Conservation (phyloP, 139 green algal genomes). For the Spirogloea muscicola region DNA sequence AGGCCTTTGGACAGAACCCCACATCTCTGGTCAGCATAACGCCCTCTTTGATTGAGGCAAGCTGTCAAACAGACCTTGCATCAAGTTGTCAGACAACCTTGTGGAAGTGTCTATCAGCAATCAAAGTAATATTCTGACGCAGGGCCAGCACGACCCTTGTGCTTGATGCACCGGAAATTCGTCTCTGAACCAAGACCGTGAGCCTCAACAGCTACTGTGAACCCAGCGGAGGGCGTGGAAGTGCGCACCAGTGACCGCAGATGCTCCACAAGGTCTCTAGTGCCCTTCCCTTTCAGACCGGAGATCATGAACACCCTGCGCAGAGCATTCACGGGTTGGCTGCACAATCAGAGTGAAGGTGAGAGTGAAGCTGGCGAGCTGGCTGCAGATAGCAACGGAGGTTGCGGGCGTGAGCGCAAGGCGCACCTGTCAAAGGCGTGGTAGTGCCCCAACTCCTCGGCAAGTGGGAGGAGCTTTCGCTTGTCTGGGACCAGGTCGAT, state of each 20-base stretch:
- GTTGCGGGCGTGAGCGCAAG: too few relatives aligned
- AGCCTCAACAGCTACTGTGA: too few relatives aligned
- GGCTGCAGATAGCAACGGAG: too few relatives aligned
- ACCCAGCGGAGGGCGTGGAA: too few relatives aligned
- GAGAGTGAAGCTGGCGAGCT: too few relatives aligned
- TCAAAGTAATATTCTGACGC: neutral
- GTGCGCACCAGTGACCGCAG: neutral
- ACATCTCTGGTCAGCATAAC: neutral
- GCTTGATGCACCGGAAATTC: too few relatives aligned
- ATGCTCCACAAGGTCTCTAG: constrained; percentile 19
- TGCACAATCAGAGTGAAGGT: too few relatives aligned
- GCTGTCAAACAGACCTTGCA: neutral
- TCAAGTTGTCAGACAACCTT: neutral
- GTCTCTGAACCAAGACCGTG: too few relatives aligned
- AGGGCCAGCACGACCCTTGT: too few relatives aligned
- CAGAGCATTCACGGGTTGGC: too few relatives aligned
- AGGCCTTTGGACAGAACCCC: neutral
- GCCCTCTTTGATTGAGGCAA: neutral
- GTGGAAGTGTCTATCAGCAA: neutral
- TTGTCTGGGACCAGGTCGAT: constrained; percentile 37
- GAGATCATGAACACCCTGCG: constrained; percentile 46
- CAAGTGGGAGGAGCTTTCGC: constrained; percentile 16
- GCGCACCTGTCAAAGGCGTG: constrained; percentile 31
- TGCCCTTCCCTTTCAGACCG: constrained; percentile 9
- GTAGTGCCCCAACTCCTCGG: neutral